These are phyloP conservation scores for Coniophora puteana DNA, from an alignment of 1,284 basidiomycete species.

Conservation along the genomic window DNA sequence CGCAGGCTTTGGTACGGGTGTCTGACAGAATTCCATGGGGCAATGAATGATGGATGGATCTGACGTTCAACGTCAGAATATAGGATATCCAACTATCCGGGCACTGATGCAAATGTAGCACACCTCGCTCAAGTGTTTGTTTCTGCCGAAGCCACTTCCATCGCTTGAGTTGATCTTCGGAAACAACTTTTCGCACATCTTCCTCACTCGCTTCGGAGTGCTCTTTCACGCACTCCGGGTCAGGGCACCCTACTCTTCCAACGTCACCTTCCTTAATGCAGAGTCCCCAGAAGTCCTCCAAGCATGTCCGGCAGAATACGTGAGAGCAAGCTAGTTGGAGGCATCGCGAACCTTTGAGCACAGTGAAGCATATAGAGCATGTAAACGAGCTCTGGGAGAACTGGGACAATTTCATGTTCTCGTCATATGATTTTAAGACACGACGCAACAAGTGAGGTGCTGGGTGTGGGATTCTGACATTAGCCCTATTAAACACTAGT, in stretches of 20 bases:
- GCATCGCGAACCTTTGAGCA: conserved; percentile 66
- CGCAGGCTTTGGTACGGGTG: conserved; percentile 54
- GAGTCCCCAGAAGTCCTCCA: conserved; percentile 71
- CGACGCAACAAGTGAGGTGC: conserved; percentile 49
- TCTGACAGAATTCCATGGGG: conserved; percentile 70
- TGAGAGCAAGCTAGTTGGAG: conserved; percentile 62
- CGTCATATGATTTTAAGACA: conserved; percentile 47
- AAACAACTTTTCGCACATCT: conserved; percentile 70
- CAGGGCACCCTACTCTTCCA: conserved; percentile 67
- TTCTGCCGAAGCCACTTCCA: conserved; percentile 77
- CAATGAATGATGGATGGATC: conserved; percentile 77
- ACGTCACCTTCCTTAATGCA: conserved; percentile 74
- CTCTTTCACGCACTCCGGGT: conserved; percentile 69
- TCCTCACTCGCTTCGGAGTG: conserved; percentile 36
- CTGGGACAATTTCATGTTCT: conserved; percentile 37
- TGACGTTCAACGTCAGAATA: conserved; percentile 20
- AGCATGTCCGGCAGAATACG: conserved; percentile 69
- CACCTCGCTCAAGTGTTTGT: conserved; percentile 63
- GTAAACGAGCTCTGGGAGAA: conserved; percentile 61
- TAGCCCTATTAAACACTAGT: conserved; percentile 19
- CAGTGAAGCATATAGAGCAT: conserved; percentile 70
- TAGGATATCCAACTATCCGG: background rate
- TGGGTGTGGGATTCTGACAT: conserved; percentile 48
- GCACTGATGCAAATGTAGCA: conserved; percentile 11
- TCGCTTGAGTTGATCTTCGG: conserved; percentile 54